Base-by-base conservation (phyloP, 2,329 filamentous ascomycete species). In the Elsinoe australis region DNA sequence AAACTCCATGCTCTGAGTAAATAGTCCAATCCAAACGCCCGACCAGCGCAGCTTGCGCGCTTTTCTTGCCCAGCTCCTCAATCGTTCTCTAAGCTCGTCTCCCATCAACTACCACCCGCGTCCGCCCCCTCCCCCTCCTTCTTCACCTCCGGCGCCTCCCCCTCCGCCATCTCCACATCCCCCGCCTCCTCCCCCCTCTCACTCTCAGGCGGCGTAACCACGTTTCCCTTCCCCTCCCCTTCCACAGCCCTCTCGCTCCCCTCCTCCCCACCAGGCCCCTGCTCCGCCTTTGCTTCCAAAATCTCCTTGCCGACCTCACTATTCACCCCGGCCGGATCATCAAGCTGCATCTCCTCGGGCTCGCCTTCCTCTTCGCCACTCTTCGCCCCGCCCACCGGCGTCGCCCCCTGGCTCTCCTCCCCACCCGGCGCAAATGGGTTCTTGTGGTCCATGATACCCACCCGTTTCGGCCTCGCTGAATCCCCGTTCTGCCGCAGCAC, bases 371-470 rank as follows among this genome's bases (percentile, higher is more conserved):
- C 22, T 10, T 32, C 31, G 6, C 36, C 47, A 19, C 5, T 19
- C 21, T 17, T 21, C n/a, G 44, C 44, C 15, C 29, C 32, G 2
- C 49, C 52, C 2, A 45, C 19, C 3, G 49, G 51, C 12, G 53
- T 53, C 14, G 29, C 47, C 1, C 33, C 18, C n/a, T 35, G 74
- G 54, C 73, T 76, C 29, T 77, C 71, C 18, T 75, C 75, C 21
- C n/a, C n/a, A n/a, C 54, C 55, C 10, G 67, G 68, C n/a, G 69
- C 67, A 53, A 79, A 68, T 1, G 77, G 67, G 53, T 82, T 80
- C 46, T 72, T 69, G 58, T 75, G 76, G 55, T 81, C 79, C 64
- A 75, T 76, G 49, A 82, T 79, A 51, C 82, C 78, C 41, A 76
- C 69, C 52, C 73, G 64, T 54, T 71, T 71, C 44, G 66, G 60